Conservation (phyloP, 1,139 yeast species). For the Spencermartinsiella ligniputridi region DNA sequence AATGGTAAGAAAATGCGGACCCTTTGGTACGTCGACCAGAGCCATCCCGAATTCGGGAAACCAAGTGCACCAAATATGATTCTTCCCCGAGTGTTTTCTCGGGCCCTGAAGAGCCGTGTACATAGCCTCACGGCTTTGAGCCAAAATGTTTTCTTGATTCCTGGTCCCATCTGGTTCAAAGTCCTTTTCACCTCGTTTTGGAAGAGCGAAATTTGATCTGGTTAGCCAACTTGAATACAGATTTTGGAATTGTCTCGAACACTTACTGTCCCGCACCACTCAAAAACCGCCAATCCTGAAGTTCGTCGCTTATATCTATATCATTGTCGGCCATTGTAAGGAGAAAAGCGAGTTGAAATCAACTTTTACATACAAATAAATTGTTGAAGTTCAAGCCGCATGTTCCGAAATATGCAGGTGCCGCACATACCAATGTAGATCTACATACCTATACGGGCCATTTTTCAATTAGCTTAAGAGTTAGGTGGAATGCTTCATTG, state of each 20-base stretch:
- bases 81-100: slow-evolving; percentile 51
- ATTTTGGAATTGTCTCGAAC: background rate
- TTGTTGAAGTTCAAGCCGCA: no score
- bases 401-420: no score
- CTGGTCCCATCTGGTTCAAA: slow-evolving; percentile 78
- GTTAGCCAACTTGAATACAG: background rate
- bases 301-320: slow-evolving; percentile 52
- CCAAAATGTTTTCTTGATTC: slow-evolving; percentile 50
- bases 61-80: slow-evolving; percentile 43
- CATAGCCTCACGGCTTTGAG: slow-evolving; percentile 65
- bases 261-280: slow-evolving; percentile 18
- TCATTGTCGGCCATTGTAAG: slow-evolving; percentile 4
- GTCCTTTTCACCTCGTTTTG: slow-evolving; percentile 79
- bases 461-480: no score
- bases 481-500: no score
- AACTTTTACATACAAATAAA: no score
- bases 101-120: slow-evolving; percentile 57
- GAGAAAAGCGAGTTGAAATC: no score
- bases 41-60: slow-evolving; percentile 40
- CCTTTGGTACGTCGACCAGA: slow-evolving; percentile 56
- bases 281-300: slow-evolving; percentile 64
- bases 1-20: slow-evolving; percentile 69
- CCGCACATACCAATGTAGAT: no score
- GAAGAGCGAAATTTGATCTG: slow-evolving; percentile 31
- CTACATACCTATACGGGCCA: no score